Base-by-base conservation (phyloP, 2,329 filamentous ascomycete species). In the Lecanicillium sp. region DNA sequence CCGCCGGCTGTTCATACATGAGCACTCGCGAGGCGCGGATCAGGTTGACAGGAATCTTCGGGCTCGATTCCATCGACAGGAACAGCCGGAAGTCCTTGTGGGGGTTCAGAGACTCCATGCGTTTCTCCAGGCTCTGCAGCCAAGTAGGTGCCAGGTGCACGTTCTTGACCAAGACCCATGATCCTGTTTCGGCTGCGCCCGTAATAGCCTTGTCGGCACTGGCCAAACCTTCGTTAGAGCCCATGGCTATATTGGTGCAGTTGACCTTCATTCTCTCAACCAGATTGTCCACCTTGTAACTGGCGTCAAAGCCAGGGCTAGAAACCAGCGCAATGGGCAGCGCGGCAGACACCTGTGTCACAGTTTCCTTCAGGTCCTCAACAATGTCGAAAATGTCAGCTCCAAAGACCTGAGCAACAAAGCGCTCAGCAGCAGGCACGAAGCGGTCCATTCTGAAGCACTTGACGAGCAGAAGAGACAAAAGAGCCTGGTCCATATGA, bases 241-340 rank as follows among this genome's bases (percentile, higher is more conserved):
- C 92, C 92, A 98, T 98, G 51, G 94, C 94, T 55, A 98, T 95
- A 60, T 95, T 95, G 43, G 88, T 89, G 65, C 92, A 98, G 39
- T 77, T 80, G 37, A 86, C 81, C 43, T 78, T 77, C 59, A 79
- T 81, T 48, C 86, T 78, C 61, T 95, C 86, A 20, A 96, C 94
- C 38, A 98, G 72, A 44, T 82, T 87, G 60, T 98, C 92, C 43
- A 98, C 92, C 70, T 98, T 98, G 78, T 96, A 98, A 58, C 87
- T 95, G 38, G 94, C 94, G 62, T 98, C 92, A 58, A 98, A 98
- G 28, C 92, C 92, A 43, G 90, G 88, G 53, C 84, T 95, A 5
- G 92, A 98, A 52, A 90, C 90, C 27, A 98, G 75, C 4, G 92
- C 84, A 49, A 98, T 85, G 9, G 92, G 92, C 3, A 86, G 80